Evolutionary conservation across 805 yeast genomes (phyloP).

Genomic region (Kazachstania viticola): DNA sequence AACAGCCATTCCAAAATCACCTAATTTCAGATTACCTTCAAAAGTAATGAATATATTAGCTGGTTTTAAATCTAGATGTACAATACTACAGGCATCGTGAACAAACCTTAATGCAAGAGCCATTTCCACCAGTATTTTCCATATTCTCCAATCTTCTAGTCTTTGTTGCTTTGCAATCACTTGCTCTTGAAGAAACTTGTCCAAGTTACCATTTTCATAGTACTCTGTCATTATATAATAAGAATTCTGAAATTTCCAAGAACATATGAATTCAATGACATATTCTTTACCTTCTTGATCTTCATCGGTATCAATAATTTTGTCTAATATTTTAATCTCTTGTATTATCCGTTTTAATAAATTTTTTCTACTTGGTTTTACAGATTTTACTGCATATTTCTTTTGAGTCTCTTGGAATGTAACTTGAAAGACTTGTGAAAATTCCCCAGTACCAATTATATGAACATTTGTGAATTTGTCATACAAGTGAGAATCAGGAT

Average conservation of each 20-base stretch:
- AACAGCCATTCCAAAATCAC: slow-evolving; percentile 93
- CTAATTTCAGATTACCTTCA: slow-evolving; percentile 88
- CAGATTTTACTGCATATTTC: slow-evolving; percentile 77
- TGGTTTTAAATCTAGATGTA: slow-evolving; percentile 89
- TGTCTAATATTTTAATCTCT: slow-evolving; percentile 22
- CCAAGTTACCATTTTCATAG: slow-evolving; percentile 90
- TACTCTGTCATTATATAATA: slow-evolving; percentile 88
- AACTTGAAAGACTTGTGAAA: slow-evolving; percentile 79
- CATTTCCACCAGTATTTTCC: slow-evolving; percentile 88
- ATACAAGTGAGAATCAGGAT: slow-evolving; percentile 31
- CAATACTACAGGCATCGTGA: slow-evolving; percentile 58
- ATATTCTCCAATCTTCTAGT: slow-evolving; percentile 91
- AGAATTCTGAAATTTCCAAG: slow-evolving; percentile 70
- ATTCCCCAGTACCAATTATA: slow-evolving; percentile 75
- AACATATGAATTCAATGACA: slow-evolving; percentile 66
- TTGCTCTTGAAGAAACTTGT: slow-evolving; percentile 69
- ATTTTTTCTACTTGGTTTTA: slow-evolving; percentile 38
- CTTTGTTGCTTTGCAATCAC: slow-evolving; percentile 43
- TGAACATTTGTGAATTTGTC: slow-evolving; percentile 50
- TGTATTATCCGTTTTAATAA: slow-evolving; percentile 19
- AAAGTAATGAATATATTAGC: slow-evolving; percentile 90
- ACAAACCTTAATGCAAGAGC: slow-evolving; percentile 69
- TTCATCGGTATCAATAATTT: slow-evolving; percentile 27
- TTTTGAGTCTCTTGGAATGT: slow-evolving; percentile 44
- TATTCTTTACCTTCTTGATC: slow-evolving; percentile 53